Percentiles rank a stretch among this genome's conserved stretches.
phyloP scores from a whole-genome alignment of 1,139 yeast genomes.

The Yamadazyma dushanensis region DNA sequence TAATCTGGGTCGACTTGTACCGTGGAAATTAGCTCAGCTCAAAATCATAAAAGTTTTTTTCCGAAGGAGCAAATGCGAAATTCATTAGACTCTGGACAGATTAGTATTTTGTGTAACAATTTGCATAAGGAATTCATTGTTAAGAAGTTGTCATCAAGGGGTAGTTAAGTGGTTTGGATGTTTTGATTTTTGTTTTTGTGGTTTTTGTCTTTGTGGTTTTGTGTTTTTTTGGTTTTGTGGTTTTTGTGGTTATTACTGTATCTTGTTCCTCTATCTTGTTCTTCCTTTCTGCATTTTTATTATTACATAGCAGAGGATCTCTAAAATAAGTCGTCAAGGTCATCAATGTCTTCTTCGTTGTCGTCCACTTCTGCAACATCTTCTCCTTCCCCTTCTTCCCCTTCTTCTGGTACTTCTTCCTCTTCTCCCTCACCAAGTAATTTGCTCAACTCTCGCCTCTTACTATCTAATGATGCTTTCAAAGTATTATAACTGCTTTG shows the following conservation, averaged over 20 bases:
- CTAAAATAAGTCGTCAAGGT: slow-evolving; percentile 34
- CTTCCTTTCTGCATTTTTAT: too few relatives aligned
- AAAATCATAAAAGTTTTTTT: slow-evolving; percentile 1
- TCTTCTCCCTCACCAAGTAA: slow-evolving; percentile 25
- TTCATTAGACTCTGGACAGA: neutral
- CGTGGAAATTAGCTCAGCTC: slow-evolving; percentile 1
- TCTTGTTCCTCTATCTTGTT: too few relatives aligned
- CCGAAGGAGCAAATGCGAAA: neutral
- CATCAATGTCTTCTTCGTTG: slow-evolving; percentile 38
- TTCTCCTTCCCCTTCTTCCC: slow-evolving; percentile 17
- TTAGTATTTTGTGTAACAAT: too few relatives aligned
- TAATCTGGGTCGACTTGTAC: too few relatives aligned
- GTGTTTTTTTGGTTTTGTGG: too few relatives aligned
- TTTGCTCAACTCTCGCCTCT: slow-evolving; percentile 64
- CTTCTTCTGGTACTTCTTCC: slow-evolving; percentile 29
- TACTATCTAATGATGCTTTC: slow-evolving; percentile 79
- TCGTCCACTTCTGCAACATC: slow-evolving; percentile 20
- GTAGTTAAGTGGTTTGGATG: too few relatives aligned
- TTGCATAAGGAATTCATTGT: too few relatives aligned
- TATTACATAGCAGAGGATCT: too few relatives aligned
- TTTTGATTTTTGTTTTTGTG: too few relatives aligned
- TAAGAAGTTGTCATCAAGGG: too few relatives aligned
- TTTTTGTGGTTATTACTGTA: too few relatives aligned
- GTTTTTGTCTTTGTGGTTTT: too few relatives aligned
- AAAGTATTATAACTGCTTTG: slow-evolving; percentile 78